These are phyloP conservation scores for Auriscalpium vulgare DNA, from an alignment of 768 basidiomycete species.

Conservation along the genomic window DNA sequence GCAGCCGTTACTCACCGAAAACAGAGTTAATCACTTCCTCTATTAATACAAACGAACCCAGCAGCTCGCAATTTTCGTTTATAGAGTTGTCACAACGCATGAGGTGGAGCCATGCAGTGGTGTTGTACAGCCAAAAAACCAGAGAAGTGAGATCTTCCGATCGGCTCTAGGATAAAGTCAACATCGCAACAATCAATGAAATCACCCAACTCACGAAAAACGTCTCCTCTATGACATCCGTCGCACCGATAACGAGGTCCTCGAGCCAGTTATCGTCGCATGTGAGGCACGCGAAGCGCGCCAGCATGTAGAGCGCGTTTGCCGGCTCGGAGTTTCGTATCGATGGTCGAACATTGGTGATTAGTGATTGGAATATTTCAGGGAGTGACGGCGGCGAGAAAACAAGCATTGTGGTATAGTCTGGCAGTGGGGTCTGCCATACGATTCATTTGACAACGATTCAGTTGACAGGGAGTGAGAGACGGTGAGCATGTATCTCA, in stretches of 20 bases:
- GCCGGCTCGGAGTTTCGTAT: constrained; percentile 80
- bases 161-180: constrained; percentile 45
- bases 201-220: constrained; percentile 66
- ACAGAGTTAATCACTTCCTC: constrained; percentile 93
- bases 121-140: constrained; percentile 93
- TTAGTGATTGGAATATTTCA: constrained; percentile 72
- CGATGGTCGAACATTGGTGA: constrained; percentile 65
- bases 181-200: constrained; percentile 1
- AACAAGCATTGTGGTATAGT: constrained; percentile 87
- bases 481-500: constrained; percentile 11
- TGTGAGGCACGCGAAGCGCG: constrained; percentile 87
- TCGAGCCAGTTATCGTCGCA: constrained; percentile 91
- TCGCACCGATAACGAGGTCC: constrained; percentile 84
- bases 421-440: constrained; percentile 58
- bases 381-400: constrained; percentile 79
- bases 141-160: constrained; percentile 81
- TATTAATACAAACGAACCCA: constrained; percentile 78
- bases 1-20: constrained; percentile 53
- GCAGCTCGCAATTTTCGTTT: constrained; percentile 70
- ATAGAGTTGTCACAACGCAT: constrained; percentile 80
- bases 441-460: constrained; percentile 3
- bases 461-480: not conserved
- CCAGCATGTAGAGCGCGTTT: constrained; percentile 83
- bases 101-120: constrained; percentile 84
- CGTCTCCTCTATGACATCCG: constrained; percentile 86